phyloP scores from a whole-genome alignment of 768 basidiomycete species.

The Rubroboletus pulcherrimus region DNA sequence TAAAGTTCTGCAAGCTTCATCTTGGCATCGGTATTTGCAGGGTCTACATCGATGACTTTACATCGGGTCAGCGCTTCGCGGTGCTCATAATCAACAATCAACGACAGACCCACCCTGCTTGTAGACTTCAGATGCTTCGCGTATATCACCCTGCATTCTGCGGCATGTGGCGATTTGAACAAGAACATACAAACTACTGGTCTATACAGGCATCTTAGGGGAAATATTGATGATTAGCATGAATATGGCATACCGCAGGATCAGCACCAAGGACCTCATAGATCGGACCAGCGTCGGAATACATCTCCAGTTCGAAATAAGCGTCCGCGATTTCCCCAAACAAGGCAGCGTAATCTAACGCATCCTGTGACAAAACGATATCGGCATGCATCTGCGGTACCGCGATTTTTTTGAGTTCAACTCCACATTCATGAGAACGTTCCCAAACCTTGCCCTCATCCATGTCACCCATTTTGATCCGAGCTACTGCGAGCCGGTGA shows the following conservation, averaged over 20 bases:
- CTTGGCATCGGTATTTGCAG: conserved; percentile 75
- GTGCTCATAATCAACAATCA: not conserved
- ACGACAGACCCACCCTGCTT: conserved; percentile 56
- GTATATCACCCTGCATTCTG: conserved; percentile 68
- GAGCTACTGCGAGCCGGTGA: conserved; percentile 76
- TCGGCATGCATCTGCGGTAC: conserved; percentile 67
- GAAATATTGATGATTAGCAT: no score
- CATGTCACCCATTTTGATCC: conserved; percentile 73
- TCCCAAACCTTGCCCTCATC: conserved; percentile 74
- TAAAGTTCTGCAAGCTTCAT: conserved; percentile 89
- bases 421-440: not conserved
- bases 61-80: conserved; percentile 17
- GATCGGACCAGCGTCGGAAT: not conserved
- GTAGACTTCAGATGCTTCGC: conserved; percentile 79
- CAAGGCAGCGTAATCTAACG: conserved; percentile 69
- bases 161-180: conserved; percentile 81
- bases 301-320: conserved; percentile 41
- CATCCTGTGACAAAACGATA: conserved; percentile 66
- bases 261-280: not conserved
- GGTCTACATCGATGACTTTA: conserved; percentile 70
- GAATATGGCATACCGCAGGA: not conserved
- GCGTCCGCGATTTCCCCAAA: conserved; percentile 85
- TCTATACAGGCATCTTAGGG: not conserved
- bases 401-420: not conserved
- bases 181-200: not conserved